A percentile compares a stretch with the other conserved stretches of the same genome.
Evolutionary conservation across 371 early-diverging fungal species (phyloP).

Genomic region (Amoeboaphelidium protococcarum): DNA sequence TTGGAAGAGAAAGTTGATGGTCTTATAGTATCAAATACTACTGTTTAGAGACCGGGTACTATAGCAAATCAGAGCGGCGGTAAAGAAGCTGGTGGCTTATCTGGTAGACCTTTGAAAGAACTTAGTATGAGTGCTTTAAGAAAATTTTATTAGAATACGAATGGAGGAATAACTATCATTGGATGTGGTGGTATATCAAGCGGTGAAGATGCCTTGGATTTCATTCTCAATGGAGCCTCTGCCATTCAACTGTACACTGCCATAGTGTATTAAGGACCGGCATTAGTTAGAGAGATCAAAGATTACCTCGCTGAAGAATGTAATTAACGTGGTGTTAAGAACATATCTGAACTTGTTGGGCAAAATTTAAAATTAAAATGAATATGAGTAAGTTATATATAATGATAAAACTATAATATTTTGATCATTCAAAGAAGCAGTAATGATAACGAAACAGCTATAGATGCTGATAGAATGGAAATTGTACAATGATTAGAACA

Average conservation of each 20-base stretch:
- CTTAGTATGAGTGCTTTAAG: constrained; percentile 28
- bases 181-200: constrained; percentile 56
- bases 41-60: constrained; percentile 30
- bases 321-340: neutral
- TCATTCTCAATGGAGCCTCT: constrained; percentile 41
- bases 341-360: neutral
- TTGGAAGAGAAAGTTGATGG: constrained; percentile 35
- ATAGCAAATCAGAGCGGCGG: constrained; percentile 13
- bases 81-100: constrained; percentile 42
- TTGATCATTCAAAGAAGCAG: too few relatives aligned
- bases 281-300: constrained; percentile 34
- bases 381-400: neutral
- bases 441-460: too few relatives aligned
- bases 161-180: constrained; percentile 37
- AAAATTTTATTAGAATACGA: constrained; percentile 33
- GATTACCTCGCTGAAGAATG: constrained; percentile 10
- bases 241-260: constrained; percentile 46
- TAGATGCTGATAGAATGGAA: too few relatives aligned
- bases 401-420: too few relatives aligned
- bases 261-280: constrained; percentile 40
- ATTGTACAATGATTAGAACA: too few relatives aligned
- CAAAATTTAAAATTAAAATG: neutral
- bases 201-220: constrained; percentile 39
- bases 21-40: constrained; percentile 57
- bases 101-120: constrained; percentile 37